These are phyloP conservation scores for Lachancea nothofagi DNA, from an alignment of 805 yeast genomes.

Conservation along the genomic window DNA sequence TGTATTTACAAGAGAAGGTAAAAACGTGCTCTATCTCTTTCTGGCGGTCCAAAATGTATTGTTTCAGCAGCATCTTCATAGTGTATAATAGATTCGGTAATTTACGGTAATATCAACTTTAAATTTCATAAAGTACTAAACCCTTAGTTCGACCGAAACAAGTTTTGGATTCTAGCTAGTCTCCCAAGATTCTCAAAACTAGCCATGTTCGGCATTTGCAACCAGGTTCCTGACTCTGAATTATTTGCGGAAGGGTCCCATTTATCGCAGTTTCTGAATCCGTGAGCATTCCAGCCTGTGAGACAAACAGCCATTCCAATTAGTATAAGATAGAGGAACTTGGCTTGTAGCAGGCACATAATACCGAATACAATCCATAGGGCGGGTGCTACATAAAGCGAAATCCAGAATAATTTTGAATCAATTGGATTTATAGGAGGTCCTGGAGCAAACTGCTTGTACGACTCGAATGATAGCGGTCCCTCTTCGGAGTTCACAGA, in stretches of 20 bases:
- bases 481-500: conserved; percentile 33
- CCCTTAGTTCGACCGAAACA: conserved; percentile 20
- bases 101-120: not conserved
- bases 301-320: conserved; percentile 64
- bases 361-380: conserved; percentile 72
- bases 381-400: conserved; percentile 68
- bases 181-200: conserved; percentile 25
- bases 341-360: conserved; percentile 71
- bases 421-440: conserved; percentile 78
- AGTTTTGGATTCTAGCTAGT: conserved; percentile 24
- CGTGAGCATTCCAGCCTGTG: conserved; percentile 78
- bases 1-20: conserved; percentile 90
- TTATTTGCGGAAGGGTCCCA: conserved; percentile 46
- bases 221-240: conserved; percentile 20
- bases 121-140: not conserved
- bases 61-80: not conserved
- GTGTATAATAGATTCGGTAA: not conserved
- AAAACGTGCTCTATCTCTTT: conserved; percentile 4
- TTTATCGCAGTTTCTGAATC: conserved; percentile 87
- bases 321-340: conserved; percentile 59
- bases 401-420: conserved; percentile 80
- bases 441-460: conserved; percentile 39
- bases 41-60: too few species aligned
- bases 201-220: conserved; percentile 26
- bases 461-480: conserved; percentile 32